phyloP scores from a whole-genome alignment of 1,284 basidiomycete genomes.

The Fomitiporia mediterranea region DNA sequence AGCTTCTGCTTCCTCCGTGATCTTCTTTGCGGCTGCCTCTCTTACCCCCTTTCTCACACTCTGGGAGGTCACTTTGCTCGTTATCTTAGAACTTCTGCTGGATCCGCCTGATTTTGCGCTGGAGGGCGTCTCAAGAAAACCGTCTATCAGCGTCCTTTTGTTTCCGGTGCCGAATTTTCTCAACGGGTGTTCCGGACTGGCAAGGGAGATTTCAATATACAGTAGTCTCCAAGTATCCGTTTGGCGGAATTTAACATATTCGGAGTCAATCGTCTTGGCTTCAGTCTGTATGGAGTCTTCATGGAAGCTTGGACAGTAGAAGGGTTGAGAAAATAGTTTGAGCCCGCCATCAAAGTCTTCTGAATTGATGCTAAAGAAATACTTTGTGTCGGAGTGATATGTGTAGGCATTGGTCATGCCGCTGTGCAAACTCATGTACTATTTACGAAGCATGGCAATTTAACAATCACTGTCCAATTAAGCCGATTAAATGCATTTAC shows the following conservation, averaged over 20 bases:
- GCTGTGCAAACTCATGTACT: conserved; percentile 90
- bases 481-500: conserved; percentile 33
- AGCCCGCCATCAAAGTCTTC: conserved; percentile 79
- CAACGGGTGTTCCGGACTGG: conserved; percentile 79
- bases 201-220: conserved; percentile 90
- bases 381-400: conserved; percentile 89
- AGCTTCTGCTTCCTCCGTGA: too few species aligned
- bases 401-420: conserved; percentile 95
- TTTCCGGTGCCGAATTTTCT: conserved; percentile 94
- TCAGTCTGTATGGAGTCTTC: conserved; percentile 91
- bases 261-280: conserved; percentile 95
- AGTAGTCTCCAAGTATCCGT: conserved; percentile 93
- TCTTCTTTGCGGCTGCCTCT: conserved; percentile 72
- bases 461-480: background rate
- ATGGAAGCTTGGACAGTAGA: conserved; percentile 89
- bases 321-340: conserved; percentile 91
- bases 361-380: conserved; percentile 87
- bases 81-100: too few species aligned
- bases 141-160: conserved; percentile 75
- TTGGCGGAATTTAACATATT: conserved; percentile 98
- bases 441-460: too few species aligned
- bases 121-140: conserved; percentile 48
- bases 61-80: too few species aligned
- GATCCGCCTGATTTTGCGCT: conserved; percentile 38
- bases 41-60: conserved; percentile 48